A percentile compares a stretch with the other conserved stretches of the same genome.
Evolutionary conservation across 1,284 basidiomycete species (phyloP).

Genomic region (Hemileccinum hortonii): DNA sequence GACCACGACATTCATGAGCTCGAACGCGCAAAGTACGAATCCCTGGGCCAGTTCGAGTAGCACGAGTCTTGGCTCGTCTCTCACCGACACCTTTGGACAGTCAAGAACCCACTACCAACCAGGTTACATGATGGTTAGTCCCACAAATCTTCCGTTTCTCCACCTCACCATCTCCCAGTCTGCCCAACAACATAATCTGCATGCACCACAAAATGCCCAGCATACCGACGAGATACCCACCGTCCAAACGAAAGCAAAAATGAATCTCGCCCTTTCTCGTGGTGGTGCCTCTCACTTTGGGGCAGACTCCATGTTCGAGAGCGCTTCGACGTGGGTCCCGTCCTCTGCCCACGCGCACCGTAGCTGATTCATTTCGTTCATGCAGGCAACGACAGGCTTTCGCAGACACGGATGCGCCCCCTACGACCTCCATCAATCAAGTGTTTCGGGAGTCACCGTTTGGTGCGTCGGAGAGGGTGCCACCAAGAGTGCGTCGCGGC

Average conservation of each 20-base stretch:
- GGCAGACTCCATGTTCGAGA: constrained; percentile 79
- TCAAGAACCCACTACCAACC: constrained; percentile 72
- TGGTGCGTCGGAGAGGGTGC: constrained; percentile 25
- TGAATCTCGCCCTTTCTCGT: constrained; percentile 64
- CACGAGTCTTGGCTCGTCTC: constrained; percentile 22
- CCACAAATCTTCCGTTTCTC: neutral
- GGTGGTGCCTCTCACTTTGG: constrained; percentile 66
- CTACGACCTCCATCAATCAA: constrained; percentile 66
- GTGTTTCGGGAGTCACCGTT: constrained; percentile 55
- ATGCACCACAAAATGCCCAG: constrained; percentile 54
- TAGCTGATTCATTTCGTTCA: constrained; percentile 11
- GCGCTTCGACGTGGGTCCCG: constrained; percentile 48
- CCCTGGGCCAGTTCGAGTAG: constrained; percentile 29
- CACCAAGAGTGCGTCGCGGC: constrained; percentile 34
- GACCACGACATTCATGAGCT: constrained; percentile 20
- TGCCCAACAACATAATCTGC: constrained; percentile 56
- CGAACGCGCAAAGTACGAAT: constrained; percentile 24
- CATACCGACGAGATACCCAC: constrained; percentile 67
- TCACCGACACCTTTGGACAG: constrained; percentile 59
- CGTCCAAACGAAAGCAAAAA: constrained; percentile 73
- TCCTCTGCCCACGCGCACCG: neutral
- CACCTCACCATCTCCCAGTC: constrained; percentile 41
- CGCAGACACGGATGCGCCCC: constrained; percentile 72
- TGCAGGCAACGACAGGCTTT: constrained; percentile 56
- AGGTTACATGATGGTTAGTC: constrained; percentile 68